Evolutionary conservation across 345 rosid genomes (phyloP).

Genomic region (Aquilaria malaccensis): DNA sequence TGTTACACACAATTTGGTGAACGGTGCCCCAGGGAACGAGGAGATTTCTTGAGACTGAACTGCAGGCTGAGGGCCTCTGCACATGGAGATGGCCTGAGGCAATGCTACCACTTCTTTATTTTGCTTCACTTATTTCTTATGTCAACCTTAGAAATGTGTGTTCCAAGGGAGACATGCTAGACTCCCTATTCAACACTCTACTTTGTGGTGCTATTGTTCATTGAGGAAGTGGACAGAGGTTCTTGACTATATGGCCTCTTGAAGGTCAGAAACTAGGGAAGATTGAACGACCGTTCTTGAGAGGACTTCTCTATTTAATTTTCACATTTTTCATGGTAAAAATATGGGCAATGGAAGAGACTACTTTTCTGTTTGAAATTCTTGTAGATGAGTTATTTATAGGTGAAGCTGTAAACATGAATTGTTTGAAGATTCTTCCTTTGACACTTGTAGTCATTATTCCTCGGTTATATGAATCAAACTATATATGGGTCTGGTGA

Average conservation of each 20-base stretch:
- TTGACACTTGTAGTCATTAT: slow-evolving; percentile 41
- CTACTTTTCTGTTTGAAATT: slow-evolving; percentile 47
- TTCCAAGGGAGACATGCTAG: slow-evolving; percentile 34
- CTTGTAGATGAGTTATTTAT: slow-evolving; percentile 60
- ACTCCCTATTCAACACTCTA: slow-evolving; percentile 61
- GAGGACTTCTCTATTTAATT: slow-evolving; percentile 70
- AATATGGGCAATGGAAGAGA: slow-evolving; percentile 64
- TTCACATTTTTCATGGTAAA: slow-evolving; percentile 52
- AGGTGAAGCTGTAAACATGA: slow-evolving; percentile 56
- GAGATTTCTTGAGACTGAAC: slow-evolving; percentile 64
- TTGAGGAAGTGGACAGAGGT: slow-evolving; percentile 33
- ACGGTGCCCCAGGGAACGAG: neutral
- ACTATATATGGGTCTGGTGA: slow-evolving; percentile 19
- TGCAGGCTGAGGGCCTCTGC: slow-evolving; percentile 78
- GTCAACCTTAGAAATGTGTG: slow-evolving; percentile 27
- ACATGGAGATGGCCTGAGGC: slow-evolving; percentile 95
- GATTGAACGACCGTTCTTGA: slow-evolving; percentile 62
- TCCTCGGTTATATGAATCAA: slow-evolving; percentile 34
- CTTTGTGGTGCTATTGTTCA: slow-evolving; percentile 78
- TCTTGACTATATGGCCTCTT: slow-evolving; percentile 34
- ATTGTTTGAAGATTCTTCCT: slow-evolving; percentile 76
- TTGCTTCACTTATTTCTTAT: slow-evolving; percentile 52
- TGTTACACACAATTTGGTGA: neutral
- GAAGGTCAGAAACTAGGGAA: slow-evolving; percentile 39
- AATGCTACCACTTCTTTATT: slow-evolving; percentile 53